Conservation (phyloP, 768 basidiomycete species). For the Leccinum arenicola region DNA sequence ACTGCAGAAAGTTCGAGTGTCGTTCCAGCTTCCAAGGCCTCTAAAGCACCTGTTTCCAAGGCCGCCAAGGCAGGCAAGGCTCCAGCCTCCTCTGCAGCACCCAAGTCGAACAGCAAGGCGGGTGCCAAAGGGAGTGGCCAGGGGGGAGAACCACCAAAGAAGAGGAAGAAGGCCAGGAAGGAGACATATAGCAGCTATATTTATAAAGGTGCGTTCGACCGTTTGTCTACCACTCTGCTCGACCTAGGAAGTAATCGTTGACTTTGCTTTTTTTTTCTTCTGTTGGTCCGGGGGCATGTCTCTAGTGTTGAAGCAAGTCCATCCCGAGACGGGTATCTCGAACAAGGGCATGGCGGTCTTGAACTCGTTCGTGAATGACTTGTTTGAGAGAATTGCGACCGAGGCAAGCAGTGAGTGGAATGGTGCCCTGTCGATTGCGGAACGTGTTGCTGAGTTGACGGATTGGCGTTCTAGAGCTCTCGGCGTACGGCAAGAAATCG, state of each 20-base stretch:
- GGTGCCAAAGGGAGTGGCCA: slow-evolving; percentile 4
- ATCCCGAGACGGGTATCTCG: slow-evolving; percentile 73
- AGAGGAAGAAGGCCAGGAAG: slow-evolving; percentile 54
- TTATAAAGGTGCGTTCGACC: slow-evolving; percentile 45
- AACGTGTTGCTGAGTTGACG: background rate
- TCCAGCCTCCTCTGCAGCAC: slow-evolving; percentile 41
- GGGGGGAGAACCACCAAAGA: slow-evolving; percentile 44
- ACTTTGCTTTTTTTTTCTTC: background rate
- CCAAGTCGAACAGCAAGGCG: slow-evolving; percentile 33
- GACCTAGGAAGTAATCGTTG: background rate
- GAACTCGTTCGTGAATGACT: slow-evolving; percentile 62
- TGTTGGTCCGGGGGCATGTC: background rate
- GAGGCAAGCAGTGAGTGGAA: slow-evolving; percentile 46
- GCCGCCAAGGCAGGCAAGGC: slow-evolving; percentile 54
- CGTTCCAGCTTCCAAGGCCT: slow-evolving; percentile 32
- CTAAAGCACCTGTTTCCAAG: slow-evolving; percentile 39
- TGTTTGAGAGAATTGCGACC: slow-evolving; percentile 56
- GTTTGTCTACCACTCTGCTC: background rate
- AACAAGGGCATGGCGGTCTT: slow-evolving; percentile 61
- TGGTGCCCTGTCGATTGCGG: background rate
- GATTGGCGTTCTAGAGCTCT: slow-evolving; percentile 43
- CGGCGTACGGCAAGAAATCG: slow-evolving; percentile 68
- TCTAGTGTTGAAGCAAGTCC: slow-evolving; percentile 63
- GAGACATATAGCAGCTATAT: slow-evolving; percentile 67
- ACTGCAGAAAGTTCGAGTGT: background rate